Percentiles rank a stretch among this genome's conserved stretches.
phyloP scores from a whole-genome alignment of 345 rosid genomes.

The Eucalyptus rudis region DNA sequence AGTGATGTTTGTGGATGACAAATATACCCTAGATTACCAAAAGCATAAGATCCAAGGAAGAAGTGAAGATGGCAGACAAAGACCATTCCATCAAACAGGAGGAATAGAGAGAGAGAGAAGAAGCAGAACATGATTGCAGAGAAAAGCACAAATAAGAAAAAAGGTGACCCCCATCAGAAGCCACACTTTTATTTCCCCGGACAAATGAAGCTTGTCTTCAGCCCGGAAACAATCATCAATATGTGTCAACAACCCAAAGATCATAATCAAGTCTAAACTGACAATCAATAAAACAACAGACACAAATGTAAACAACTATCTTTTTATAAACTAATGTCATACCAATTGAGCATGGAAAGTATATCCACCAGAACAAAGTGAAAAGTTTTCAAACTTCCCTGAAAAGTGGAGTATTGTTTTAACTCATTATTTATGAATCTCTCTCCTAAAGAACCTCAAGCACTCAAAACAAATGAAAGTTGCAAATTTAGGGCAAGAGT shows the following conservation, averaged over 20 bases:
- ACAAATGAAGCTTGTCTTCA: background rate
- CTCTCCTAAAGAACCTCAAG: background rate
- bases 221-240: background rate
- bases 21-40: slow-evolving; percentile 23
- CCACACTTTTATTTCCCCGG: background rate
- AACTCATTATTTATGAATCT: background rate
- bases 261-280: background rate
- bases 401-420: background rate
- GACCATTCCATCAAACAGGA: background rate
- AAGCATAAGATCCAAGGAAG: background rate
- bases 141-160: background rate
- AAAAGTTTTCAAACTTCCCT: background rate
- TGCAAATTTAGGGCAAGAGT: background rate
- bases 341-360: background rate
- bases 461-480: background rate
- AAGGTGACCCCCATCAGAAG: background rate
- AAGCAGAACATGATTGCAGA: background rate
- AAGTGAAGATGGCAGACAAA: background rate
- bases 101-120: background rate
- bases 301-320: background rate
- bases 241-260: background rate
- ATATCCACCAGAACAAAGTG: background rate
- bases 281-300: background rate
- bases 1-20: slow-evolving; percentile 12
- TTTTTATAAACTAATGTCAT: background rate